These are phyloP conservation scores for Trichophyton benhamiae DNA, from an alignment of 2,329 filamentous ascomycete species.

Conservation along the genomic window DNA sequence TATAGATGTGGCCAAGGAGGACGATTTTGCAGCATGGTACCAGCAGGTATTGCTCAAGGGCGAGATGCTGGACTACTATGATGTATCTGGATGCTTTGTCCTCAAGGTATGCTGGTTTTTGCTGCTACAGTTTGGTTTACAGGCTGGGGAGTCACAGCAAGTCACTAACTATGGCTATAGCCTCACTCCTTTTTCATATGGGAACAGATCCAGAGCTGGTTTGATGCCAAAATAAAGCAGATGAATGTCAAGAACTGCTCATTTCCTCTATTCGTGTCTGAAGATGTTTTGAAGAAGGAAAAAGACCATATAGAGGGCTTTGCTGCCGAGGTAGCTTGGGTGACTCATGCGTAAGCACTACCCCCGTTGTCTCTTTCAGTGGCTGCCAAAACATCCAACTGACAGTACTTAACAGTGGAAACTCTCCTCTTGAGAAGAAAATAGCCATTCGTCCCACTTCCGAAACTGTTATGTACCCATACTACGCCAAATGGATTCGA, in stretches of 20 bases:
- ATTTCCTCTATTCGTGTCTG: slow-evolving; percentile 90
- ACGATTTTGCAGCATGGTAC: slow-evolving; percentile 91
- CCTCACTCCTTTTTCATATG: slow-evolving; percentile 55
- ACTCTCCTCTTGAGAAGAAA: slow-evolving; percentile 77
- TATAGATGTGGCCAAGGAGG: slow-evolving; percentile 72
- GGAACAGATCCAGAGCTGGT: slow-evolving; percentile 50
- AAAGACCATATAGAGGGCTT: slow-evolving; percentile 99
- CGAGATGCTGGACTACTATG: slow-evolving; percentile 96
- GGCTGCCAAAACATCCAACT: neutral
- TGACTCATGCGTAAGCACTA: slow-evolving; percentile 35
- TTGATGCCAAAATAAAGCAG: slow-evolving; percentile 61
- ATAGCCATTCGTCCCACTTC: slow-evolving; percentile 58
- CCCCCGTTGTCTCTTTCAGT: neutral
- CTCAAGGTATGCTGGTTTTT: slow-evolving; percentile 49
- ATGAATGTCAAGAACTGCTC: slow-evolving; percentile 92
- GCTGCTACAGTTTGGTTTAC: neutral
- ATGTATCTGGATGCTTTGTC: slow-evolving; percentile 96
- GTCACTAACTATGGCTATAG: slow-evolving; percentile 20
- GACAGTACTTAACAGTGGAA: slow-evolving; percentile 49
- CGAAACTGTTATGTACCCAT: slow-evolving; percentile 83
- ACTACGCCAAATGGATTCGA: slow-evolving; percentile 94
- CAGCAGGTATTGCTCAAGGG: slow-evolving; percentile 95
- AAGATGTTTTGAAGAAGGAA: slow-evolving; percentile 73
- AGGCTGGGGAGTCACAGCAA: neutral
- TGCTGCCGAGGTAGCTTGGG: slow-evolving; percentile 54